Evolutionary conservation across 371 early-diverging fungal species (phyloP), one percentile per base, ranked within the genome.

Genomic region (Mucor piriformis): DNA sequence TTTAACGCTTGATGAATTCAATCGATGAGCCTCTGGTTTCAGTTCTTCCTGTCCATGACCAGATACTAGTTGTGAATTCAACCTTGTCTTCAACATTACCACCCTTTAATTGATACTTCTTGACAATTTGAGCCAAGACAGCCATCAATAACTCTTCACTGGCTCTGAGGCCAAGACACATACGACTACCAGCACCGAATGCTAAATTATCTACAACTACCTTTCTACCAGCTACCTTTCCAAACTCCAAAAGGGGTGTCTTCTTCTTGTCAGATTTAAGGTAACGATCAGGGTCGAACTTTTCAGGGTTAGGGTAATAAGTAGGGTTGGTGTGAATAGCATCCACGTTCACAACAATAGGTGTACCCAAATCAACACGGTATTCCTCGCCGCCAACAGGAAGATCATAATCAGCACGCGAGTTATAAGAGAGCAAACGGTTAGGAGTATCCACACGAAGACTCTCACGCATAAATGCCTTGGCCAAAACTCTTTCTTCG

Each of bases 141-240:
- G 59, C 21, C 0, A 59, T 54, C 53, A 73, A 50, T 1, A 64
- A 51, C 3, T 55, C 58, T 20, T 66, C 65, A 33, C 70, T 69
- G 13, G 51, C 49, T 42, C 58, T 53, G 3, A 50, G 56, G 18
- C 64, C 73, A 20, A 69, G 52, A 47, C 73, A 73, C 12, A 57
- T 58, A 40, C 73, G 73, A 50, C 70, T 66, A 29, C 73, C 73
- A 52, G 73, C 67, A 48, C 73, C 73, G 42, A 73, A 73, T 10
- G 73, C 73, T 58, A 73, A 51, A 59, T 69, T 70, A 59, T 73
- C 73, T 3, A 59, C 51, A 7, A 63, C 67, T 15, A 57, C 37
- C 21, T 59, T 61, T n/a, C 61, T 61, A 8, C 52, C 66, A 0
- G 57, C 57, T 6, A 29, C 29, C 13, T 46, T 21, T 24, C 34